Percentiles rank a stretch among this genome's conserved stretches.
Conservation (phyloP, 768 basidiomycete genomes). For the Nevesoporus exiguus region DNA sequence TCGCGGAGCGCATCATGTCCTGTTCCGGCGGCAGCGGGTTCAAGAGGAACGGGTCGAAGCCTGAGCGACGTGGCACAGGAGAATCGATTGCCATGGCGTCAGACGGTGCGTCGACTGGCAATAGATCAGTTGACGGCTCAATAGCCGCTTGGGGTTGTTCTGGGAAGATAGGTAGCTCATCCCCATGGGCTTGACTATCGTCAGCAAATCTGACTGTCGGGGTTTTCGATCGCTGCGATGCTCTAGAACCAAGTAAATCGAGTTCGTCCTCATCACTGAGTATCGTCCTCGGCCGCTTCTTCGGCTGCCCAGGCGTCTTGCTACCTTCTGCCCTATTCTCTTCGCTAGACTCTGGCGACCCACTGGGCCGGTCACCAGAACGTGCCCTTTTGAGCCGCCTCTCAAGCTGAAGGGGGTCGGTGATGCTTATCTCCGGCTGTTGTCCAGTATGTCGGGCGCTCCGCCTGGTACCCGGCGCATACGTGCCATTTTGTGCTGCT, state of each 20-base stretch:
- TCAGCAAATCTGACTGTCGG: slow-evolving; percentile 52
- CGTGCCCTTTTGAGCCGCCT: slow-evolving; percentile 71
- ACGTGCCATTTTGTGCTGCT: slow-evolving; percentile 29
- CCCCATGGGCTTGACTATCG: slow-evolving; percentile 19
- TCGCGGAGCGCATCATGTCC: slow-evolving; percentile 19
- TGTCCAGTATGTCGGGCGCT: slow-evolving; percentile 74
- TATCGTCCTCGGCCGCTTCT: slow-evolving; percentile 48
- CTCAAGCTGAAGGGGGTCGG: slow-evolving; percentile 73
- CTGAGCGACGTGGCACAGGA: slow-evolving; percentile 32
- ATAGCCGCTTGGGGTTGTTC: slow-evolving; percentile 4
- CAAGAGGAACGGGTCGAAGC: slow-evolving; percentile 51
- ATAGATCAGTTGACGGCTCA: not conserved
- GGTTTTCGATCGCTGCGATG: slow-evolving; percentile 33
- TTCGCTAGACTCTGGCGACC: slow-evolving; percentile 43
- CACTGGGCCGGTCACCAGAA: slow-evolving; percentile 51
- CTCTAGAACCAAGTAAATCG: slow-evolving; percentile 33
- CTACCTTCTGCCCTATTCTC: slow-evolving; percentile 44
- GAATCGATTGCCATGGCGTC: slow-evolving; percentile 40
- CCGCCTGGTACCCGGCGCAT: slow-evolving; percentile 56
- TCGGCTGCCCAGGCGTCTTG: slow-evolving; percentile 41
- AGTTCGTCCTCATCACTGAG: slow-evolving; percentile 47
- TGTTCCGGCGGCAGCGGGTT: slow-evolving; percentile 45
- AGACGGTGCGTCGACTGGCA: not conserved
- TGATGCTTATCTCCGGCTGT: slow-evolving; percentile 66
- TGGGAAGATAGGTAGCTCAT: slow-evolving; percentile 12